Conservation (phyloP, 2,329 filamentous ascomycete species). For the Rosellinia necatrix region DNA sequence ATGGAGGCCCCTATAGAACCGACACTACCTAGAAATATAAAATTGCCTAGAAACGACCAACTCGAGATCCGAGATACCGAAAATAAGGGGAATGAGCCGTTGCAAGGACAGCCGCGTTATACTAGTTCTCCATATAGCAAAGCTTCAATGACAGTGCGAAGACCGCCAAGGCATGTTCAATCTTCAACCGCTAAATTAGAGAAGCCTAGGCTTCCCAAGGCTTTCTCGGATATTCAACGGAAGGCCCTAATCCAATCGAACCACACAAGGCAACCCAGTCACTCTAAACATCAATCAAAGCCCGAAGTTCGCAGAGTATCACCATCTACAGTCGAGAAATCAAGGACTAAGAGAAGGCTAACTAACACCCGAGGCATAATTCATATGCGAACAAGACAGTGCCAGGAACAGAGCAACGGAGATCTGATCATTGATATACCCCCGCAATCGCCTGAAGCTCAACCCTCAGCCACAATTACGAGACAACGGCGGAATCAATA, state of each 20-base stretch:
- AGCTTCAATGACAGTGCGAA: not conserved
- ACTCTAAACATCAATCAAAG: not conserved
- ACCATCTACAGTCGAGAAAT: not conserved
- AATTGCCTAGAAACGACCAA: not conserved
- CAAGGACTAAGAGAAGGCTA: not conserved
- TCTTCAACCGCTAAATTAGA: not conserved
- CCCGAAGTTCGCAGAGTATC: not conserved
- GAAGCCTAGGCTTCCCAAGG: slow-evolving; percentile 10
- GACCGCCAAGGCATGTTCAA: not conserved
- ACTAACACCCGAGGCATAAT: not conserved
- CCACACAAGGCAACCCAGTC: not conserved
- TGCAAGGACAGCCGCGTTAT: not conserved
- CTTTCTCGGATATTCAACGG: slow-evolving; percentile 21
- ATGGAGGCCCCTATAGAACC: not conserved
- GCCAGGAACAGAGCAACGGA: not conserved
- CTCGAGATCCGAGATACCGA: not conserved
- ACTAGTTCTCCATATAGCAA: not conserved
- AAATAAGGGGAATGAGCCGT: not conserved
- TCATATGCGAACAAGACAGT: not conserved
- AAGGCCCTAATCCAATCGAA: slow-evolving; percentile 26
- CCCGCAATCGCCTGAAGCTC: not conserved
- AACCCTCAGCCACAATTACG: not conserved
- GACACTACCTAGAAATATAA: not conserved
- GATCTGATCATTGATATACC: not conserved
- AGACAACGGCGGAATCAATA: not conserved